Conservation (phyloP, 2,329 filamentous ascomycete genomes). For the Trichoderma sp. region DNA sequence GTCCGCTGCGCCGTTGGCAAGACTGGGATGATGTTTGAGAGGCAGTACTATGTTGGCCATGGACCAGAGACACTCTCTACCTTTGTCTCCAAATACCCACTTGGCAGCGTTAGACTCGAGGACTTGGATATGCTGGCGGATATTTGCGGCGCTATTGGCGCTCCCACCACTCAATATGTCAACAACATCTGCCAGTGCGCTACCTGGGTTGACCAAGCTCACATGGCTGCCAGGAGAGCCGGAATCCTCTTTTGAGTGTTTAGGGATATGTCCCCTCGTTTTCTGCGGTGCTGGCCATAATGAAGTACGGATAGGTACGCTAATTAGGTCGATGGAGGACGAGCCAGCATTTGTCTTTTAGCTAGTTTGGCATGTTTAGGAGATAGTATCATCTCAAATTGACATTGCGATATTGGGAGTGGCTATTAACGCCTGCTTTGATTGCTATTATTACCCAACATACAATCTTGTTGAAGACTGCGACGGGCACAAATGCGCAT, state of each 20-base stretch:
- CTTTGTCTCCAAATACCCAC: not conserved
- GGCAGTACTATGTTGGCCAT: not conserved
- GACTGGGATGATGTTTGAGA: conserved; percentile 6
- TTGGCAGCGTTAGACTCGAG: not conserved
- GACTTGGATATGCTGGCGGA: not conserved
- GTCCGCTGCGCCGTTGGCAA: not conserved
- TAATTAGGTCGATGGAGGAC: not conserved
- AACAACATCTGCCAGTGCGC: not conserved
- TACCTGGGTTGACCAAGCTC: not conserved
- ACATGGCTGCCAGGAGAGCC: not conserved
- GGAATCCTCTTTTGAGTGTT: not conserved
- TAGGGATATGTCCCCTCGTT: not conserved
- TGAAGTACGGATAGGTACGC: not conserved
- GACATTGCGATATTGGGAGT: not conserved
- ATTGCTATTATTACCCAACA: not conserved
- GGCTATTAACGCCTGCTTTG: not conserved
- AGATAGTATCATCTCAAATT: not conserved
- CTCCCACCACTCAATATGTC: not conserved
- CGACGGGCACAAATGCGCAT: not conserved
- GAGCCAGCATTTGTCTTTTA: not conserved
- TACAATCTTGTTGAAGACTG: not conserved
- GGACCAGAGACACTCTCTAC: conserved; percentile 8
- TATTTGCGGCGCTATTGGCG: not conserved
- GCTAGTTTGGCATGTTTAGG: not conserved
- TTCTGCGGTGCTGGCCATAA: not conserved